phyloP scores from a whole-genome alignment of 31 red algal genomes.

The Bonnemaisonia californica region DNA sequence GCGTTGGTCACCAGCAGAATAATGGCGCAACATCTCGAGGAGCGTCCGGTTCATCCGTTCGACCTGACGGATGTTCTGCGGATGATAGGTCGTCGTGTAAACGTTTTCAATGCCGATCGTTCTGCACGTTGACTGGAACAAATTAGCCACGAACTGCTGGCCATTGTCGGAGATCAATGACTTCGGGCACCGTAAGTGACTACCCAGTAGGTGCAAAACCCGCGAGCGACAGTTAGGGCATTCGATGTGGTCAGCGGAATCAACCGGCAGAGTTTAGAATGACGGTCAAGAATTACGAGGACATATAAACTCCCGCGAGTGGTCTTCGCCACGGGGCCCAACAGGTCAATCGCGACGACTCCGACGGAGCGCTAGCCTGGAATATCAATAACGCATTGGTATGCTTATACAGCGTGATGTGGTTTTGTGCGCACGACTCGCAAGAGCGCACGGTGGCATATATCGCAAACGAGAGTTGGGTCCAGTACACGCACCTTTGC shows the following conservation, averaged over 20 bases:
- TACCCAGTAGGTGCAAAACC: slow-evolving; percentile 4
- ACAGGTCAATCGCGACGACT: slow-evolving; percentile 34
- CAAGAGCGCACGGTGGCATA: background rate
- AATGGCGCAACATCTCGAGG: background rate
- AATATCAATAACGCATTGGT: background rate
- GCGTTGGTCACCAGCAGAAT: background rate
- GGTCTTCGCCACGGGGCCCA: background rate
- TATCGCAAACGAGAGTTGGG: background rate
- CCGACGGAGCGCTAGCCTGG: background rate
- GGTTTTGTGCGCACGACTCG: background rate
- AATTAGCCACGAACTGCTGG: slow-evolving; percentile 16
- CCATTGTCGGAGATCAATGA: slow-evolving; percentile 9
- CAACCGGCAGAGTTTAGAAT: slow-evolving; percentile 5
- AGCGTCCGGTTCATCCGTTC: slow-evolving; percentile 27
- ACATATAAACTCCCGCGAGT: background rate
- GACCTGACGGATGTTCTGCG: slow-evolving; percentile 9
- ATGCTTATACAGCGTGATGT: background rate
- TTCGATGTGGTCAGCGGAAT: background rate
- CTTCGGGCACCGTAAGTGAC: slow-evolving; percentile 6
- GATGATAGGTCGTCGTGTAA: slow-evolving; percentile 14
- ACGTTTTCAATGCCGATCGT: background rate
- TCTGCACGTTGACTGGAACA: slow-evolving; percentile 5
- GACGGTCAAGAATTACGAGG: slow-evolving; percentile 16
- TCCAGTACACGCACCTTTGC: background rate
- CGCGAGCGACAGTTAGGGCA: background rate